phyloP scores from a whole-genome alignment of 106 monocot genomes.

The Iris macrosiphon region DNA sequence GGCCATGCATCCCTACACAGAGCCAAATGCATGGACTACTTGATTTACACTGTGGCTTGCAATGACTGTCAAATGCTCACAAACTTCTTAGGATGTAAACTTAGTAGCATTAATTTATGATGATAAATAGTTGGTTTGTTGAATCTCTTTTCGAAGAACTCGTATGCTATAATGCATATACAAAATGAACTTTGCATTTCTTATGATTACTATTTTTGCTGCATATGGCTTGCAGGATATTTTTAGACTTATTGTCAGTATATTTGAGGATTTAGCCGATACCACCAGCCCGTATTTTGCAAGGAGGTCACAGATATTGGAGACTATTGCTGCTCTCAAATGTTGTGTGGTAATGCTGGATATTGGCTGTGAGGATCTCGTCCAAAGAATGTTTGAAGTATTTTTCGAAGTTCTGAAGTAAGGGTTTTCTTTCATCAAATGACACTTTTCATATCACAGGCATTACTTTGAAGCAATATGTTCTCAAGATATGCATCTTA shows the following conservation, averaged over 20 bases:
- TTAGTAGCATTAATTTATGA: no score
- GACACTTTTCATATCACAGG: no score
- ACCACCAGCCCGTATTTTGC: conserved; percentile 58
- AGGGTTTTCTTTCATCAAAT: background rate
- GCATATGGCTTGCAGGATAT: conserved; percentile 49
- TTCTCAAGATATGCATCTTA: no score
- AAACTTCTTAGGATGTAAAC: no score
- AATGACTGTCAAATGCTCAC: background rate
- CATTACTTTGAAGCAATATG: no score
- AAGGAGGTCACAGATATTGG: conserved; percentile 77
- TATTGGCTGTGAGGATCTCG: conserved; percentile 62
- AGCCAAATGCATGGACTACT: background rate
- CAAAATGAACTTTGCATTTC: background rate
- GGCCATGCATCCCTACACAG: background rate
- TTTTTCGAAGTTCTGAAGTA: conserved; percentile 77
- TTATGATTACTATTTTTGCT: conserved; percentile 1
- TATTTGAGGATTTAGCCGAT: conserved; percentile 66
- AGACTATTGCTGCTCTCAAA: conserved; percentile 59
- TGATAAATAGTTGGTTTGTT: no score
- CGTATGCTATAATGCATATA: no score
- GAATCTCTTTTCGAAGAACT: no score
- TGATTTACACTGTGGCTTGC: background rate
- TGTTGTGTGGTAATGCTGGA: conserved; percentile 76
- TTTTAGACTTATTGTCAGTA: conserved; percentile 64
- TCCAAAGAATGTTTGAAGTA: conserved; percentile 64